phyloP scores from a whole-genome alignment of 2,329 filamentous ascomycete species.

The Immersiporthe knoxdaviesiana region DNA sequence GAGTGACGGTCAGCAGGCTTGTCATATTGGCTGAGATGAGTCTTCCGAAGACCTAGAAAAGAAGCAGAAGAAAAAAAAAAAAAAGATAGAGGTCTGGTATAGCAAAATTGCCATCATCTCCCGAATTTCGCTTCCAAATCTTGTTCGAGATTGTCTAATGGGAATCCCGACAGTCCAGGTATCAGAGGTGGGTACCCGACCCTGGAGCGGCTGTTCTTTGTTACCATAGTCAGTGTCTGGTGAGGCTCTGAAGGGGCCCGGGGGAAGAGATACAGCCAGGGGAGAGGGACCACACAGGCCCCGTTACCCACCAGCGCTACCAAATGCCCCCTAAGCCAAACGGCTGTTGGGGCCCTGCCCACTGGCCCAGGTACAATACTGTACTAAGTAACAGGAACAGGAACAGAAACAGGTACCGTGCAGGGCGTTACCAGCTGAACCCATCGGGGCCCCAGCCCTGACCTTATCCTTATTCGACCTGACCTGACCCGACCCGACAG shows the following conservation, averaged over 20 bases:
- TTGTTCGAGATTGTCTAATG: not conserved
- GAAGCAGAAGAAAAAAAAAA: not conserved
- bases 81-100: not conserved
- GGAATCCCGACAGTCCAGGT: not conserved
- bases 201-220: not conserved
- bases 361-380: not conserved
- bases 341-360: not conserved
- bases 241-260: not conserved
- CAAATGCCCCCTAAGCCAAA: not conserved
- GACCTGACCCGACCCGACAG: not conserved
- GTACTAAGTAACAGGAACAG: too few species aligned
- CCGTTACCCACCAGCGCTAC: not conserved
- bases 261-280: not conserved
- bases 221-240: not conserved
- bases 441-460: not conserved
- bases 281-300: too few species aligned
- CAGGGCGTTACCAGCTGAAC: not conserved
- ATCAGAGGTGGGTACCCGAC: slow-evolving; percentile 5
- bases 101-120: slow-evolving; percentile 3
- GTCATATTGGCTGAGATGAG: not conserved
- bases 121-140: slow-evolving; percentile 3
- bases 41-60: not conserved
- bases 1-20: not conserved
- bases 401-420: not conserved
- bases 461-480: not conserved